Base-by-base conservation (phyloP, 768 basidiomycete species). In the Russula vinacea region DNA sequence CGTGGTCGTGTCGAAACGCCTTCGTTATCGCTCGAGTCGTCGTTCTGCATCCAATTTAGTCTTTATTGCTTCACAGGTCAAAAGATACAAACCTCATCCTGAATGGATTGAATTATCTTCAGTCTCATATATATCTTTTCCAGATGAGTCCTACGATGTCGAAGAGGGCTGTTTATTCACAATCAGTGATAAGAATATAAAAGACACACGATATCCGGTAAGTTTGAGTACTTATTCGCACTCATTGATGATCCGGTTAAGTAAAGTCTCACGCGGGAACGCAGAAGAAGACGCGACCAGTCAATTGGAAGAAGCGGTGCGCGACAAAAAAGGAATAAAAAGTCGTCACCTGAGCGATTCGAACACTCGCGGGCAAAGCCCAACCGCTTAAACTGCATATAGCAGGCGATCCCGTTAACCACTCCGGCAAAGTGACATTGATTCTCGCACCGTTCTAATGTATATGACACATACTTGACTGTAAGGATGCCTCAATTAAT, bases 61-160 rank as follows among this genome's bases (percentile, higher is more conserved):
- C 33, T 62, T 35, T 33, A 61, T 8, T 35, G 17, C 35, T 24
- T 29, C 50, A 17, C 49, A 24, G 56, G 51, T 32, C 3, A 52
- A 32, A 49, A n/a, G n/a, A 59, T 19, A 76, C 83, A 62, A 72
- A 88, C 89, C 67, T 80, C 79, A 24, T 76, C 74, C 55, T 81
- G 78, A 33, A 81, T 73, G 17, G 80, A 74, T 16, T 82, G 86
- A 70, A 86, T 81, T 79, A 68, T 96, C 94, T 52, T 91, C 89
- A 0, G 94, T 96, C 73, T 96, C 94, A 72, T 96, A 96, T 50
- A 96, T 84, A 74, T 96, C 94, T 45, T 84, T 92, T 1, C 91
- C 92, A 19, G 64, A 61, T 14, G 90, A 91, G 76, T 94, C 93
- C 93, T 96, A 57, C 39, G n/a, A 44, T n/a, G 19, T 32, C 24